Percentiles rank a stretch among this genome's conserved stretches.
Evolutionary conservation across 75 land plant genomes (phyloP).

Genomic region (Picea glauca): DNA sequence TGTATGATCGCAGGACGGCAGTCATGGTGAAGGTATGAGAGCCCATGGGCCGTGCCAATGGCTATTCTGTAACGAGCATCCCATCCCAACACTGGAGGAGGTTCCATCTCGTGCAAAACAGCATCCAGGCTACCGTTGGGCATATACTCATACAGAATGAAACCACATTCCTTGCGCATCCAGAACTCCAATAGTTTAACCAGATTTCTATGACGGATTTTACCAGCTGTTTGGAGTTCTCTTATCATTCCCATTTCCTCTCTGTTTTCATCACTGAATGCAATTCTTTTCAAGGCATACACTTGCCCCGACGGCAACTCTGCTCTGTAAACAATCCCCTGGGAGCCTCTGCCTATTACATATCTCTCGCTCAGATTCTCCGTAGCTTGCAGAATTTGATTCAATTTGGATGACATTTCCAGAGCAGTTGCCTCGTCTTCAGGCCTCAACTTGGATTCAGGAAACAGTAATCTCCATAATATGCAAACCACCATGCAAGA

Average conservation of each 20-base stretch:
- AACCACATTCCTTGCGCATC: conserved; percentile 39
- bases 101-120: conserved; percentile 36
- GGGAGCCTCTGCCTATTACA: conserved; percentile 56
- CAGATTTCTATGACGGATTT: conserved; percentile 61
- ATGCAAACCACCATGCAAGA: not conserved
- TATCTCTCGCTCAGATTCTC: conserved; percentile 33
- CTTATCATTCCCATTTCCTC: conserved; percentile 28
- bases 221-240: conserved; percentile 58
- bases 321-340: conserved; percentile 65
- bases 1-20: conserved; percentile 56
- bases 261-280: conserved; percentile 15
- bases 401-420: conserved; percentile 32
- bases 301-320: conserved; percentile 23
- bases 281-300: conserved; percentile 59
- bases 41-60: conserved; percentile 65
- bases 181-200: conserved; percentile 60
- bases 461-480: not conserved
- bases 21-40: conserved; percentile 66
- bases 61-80: conserved; percentile 43
- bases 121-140: conserved; percentile 70
- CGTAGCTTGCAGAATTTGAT: conserved; percentile 46
- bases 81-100: conserved; percentile 38
- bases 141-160: conserved; percentile 59
- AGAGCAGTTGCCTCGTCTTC: not conserved
- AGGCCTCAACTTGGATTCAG: not conserved